Evolutionary conservation across 257 asterid genomes (phyloP).

Genomic region (Linderniella brevidens): DNA sequence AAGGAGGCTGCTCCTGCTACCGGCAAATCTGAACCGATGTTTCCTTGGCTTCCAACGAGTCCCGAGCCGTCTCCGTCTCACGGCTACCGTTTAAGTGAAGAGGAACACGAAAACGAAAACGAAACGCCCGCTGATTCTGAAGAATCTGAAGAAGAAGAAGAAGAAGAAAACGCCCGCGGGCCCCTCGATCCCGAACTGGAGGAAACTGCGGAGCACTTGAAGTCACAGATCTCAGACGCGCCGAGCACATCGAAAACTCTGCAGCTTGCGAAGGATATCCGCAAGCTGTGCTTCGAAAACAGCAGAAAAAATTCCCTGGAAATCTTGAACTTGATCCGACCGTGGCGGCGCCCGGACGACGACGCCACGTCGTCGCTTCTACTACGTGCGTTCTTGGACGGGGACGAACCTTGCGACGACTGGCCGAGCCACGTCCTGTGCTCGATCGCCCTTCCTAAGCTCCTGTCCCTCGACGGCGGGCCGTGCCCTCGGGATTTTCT

Average conservation of each 20-base stretch:
- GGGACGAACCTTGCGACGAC: slow-evolving; percentile 19
- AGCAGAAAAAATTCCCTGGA: slow-evolving; percentile 17
- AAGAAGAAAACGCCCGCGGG: slow-evolving; percentile 16
- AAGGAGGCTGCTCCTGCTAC: slow-evolving; percentile 16
- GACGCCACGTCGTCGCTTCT: slow-evolving; percentile 45
- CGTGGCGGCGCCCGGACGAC: slow-evolving; percentile 70
- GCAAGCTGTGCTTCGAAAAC: slow-evolving; percentile 20
- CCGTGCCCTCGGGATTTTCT: slow-evolving; percentile 43
- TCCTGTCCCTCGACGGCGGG: slow-evolving; percentile 26
- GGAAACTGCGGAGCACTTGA: slow-evolving; percentile 21
- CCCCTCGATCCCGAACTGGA: slow-evolving; percentile 21
- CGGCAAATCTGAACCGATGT: slow-evolving; percentile 16
- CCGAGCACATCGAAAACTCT: slow-evolving; percentile 26
- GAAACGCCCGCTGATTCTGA: too few relatives aligned
- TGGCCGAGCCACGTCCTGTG: slow-evolving; percentile 55
- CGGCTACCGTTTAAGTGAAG: slow-evolving; percentile 14
- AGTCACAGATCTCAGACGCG: slow-evolving; percentile 14
- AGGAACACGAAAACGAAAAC: slow-evolving; percentile 23
- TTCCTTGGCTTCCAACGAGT: slow-evolving; percentile 58
- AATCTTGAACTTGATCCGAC: slow-evolving; percentile 36
- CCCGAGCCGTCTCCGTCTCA: slow-evolving; percentile 16
- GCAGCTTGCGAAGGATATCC: slow-evolving; percentile 30
- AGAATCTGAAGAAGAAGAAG: slow-evolving; percentile 8
- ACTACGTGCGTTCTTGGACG: slow-evolving; percentile 23
- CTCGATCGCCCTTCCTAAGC: slow-evolving; percentile 54